These are phyloP conservation scores for Globisporangium canariense DNA, from an alignment of 352 stramenopile species.

Conservation along the genomic window DNA sequence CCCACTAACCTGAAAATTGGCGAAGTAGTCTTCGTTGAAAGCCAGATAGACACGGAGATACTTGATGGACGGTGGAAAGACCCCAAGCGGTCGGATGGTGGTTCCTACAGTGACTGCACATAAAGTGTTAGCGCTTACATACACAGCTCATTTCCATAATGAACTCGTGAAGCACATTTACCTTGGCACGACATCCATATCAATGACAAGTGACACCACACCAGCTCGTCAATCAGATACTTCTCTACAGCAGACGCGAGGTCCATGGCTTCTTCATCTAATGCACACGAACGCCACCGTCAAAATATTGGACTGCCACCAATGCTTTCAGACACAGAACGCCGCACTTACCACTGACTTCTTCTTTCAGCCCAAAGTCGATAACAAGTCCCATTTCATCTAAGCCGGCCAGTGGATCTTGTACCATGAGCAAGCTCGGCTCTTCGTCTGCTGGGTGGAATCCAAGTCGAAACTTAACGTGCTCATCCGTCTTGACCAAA, in stretches of 20 bases:
- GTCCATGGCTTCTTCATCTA: conserved; percentile 56
- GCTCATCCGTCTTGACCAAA: conserved; percentile 6
- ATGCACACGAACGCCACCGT: neutral
- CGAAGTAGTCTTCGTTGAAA: conserved; percentile 39
- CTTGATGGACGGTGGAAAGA: conserved; percentile 17
- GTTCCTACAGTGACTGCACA: conserved; percentile 15
- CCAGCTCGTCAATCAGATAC: conserved; percentile 32
- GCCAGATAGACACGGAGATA: conserved; percentile 38
- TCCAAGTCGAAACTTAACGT: conserved; percentile 40
- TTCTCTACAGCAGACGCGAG: conserved; percentile 41
- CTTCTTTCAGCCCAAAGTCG: conserved; percentile 32
- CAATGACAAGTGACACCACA: conserved; percentile 32
- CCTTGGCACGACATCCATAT: conserved; percentile 40
- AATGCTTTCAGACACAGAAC: neutral
- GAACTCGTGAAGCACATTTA: conserved; percentile 11
- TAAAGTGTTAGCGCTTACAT: conserved; percentile 8
- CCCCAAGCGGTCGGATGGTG: conserved; percentile 2
- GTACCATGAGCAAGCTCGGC: neutral
- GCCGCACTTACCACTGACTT: conserved; percentile 24
- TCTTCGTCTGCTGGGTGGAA: conserved; percentile 25
- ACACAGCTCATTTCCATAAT: neutral
- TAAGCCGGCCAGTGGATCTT: conserved; percentile 9
- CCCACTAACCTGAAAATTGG: conserved; percentile 29
- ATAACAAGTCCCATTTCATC: conserved; percentile 26
- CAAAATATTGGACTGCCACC: neutral